Base-by-base conservation (phyloP, 768 basidiomycete genomes). In the Mrakia gelida region DNA sequence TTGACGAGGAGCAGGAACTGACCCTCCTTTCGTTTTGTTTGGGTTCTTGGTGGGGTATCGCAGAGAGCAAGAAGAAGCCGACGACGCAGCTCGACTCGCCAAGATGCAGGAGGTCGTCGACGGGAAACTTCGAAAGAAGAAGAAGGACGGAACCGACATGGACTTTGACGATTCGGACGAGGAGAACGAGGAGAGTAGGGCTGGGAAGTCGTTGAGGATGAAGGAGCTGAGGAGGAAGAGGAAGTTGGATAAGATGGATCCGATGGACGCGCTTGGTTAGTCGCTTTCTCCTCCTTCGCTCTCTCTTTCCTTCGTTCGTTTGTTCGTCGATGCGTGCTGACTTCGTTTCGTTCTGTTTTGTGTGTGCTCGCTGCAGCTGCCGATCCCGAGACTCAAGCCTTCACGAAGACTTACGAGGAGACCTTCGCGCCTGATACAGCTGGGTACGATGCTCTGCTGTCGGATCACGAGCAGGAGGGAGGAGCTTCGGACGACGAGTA, bases 121-220 rank as follows among this genome's bases (percentile, higher is more conserved):
- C 41, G 82, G 82, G 73, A 34, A 75, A 18, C 75, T 67, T 32
- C 75, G 75, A 34, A 75, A 82, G 75, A 52, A 81, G 43, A 67
- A 82, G 30, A 78, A 59, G n/a, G 81, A 81, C 43, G 75, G 80
- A 21, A 74, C 78, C 28, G 82, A 81, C 15, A 43, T 73, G 56
- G 82, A 82, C 61, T 83, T 81, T 71, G 75, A 78, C 72, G 77
- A 76, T 13, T 80, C 78, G 56, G 81, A 81, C 34, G 81, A 81
- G 41, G 81, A 79, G 15, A 80, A 78, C 18, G 81, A 80, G 30
- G 79, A 78, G 15, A 71, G 54, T 34, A 32, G 75, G 41, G 67
- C 61, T 26, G 61, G 45, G 13, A 68, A 62, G 3, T 63, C 73
- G 30, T 74, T 59, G 56, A 74, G 54, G 76, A 75, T 71, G 3